Evolutionary conservation across 2,329 filamentous ascomycete species (phyloP).

Genomic region (Xylariaceae sp.): DNA sequence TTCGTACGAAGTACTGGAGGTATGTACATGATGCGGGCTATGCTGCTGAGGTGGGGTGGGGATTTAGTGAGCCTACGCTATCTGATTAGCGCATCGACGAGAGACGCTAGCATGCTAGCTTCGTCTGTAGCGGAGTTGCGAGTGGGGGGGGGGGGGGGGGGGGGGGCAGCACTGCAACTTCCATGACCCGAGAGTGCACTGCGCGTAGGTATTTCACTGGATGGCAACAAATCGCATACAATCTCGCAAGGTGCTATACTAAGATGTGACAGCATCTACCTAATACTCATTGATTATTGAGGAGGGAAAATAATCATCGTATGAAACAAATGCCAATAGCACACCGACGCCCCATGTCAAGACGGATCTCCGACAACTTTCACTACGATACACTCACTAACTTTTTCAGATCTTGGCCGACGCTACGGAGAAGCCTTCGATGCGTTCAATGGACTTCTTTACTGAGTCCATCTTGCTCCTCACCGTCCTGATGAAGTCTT

Average conservation of each 20-base stretch:
- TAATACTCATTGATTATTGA: too few species aligned
- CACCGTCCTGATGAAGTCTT: constrained; percentile 14
- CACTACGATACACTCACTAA: too few species aligned
- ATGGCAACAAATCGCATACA: too few species aligned
- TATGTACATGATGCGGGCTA: not conserved
- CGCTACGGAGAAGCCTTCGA: not conserved
- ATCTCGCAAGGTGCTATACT: too few species aligned
- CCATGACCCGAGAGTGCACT: not conserved
- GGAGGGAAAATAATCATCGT: too few species aligned
- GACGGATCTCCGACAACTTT: too few species aligned
- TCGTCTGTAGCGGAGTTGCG: not conserved
- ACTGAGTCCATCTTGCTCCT: constrained; percentile 6
- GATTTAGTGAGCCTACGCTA: not conserved
- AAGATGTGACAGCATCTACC: too few species aligned
- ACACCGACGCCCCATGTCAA: too few species aligned
- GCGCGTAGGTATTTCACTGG: too few species aligned
- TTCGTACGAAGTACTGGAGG: too few species aligned
- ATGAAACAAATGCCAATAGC: too few species aligned
- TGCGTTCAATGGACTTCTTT: not conserved
- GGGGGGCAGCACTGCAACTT: not conserved
- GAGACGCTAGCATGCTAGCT: not conserved
- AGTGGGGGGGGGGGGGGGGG: not conserved
- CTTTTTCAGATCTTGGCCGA: too few species aligned
- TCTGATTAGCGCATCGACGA: not conserved
- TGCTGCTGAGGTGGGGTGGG: not conserved